Evolutionary conservation across 2,329 filamentous ascomycete species (phyloP).

Genomic region (Curvularia spicifera): DNA sequence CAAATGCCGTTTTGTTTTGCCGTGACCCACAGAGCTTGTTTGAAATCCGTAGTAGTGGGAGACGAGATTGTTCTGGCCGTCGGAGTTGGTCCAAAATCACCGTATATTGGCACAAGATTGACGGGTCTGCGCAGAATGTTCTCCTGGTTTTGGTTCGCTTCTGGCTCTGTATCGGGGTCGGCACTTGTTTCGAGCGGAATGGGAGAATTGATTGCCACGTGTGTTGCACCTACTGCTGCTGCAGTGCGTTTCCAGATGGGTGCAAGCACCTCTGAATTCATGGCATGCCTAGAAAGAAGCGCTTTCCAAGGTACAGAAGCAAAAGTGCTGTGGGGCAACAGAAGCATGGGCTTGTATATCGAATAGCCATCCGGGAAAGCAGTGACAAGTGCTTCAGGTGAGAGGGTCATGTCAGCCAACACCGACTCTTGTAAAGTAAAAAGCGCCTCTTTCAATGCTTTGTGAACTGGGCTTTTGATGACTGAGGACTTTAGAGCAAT

Average conservation of each 20-base stretch:
- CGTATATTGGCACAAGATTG: constrained; percentile 72
- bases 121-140: constrained; percentile 78
- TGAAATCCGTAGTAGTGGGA: constrained; percentile 62
- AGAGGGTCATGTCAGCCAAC: constrained; percentile 24
- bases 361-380: constrained; percentile 56
- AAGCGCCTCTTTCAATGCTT: constrained; percentile 30
- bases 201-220: constrained; percentile 65
- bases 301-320: constrained; percentile 41
- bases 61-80: constrained; percentile 24
- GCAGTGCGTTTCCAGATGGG: constrained; percentile 40
- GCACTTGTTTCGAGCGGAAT: constrained; percentile 52
- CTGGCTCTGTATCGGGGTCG: neutral
- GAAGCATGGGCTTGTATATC: constrained; percentile 63
- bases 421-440: constrained; percentile 15
- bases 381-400: constrained; percentile 23
- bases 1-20: constrained; percentile 75
- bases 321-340: constrained; percentile 60
- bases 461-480: constrained; percentile 31
- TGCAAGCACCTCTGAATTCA: constrained; percentile 34
- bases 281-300: constrained; percentile 36
- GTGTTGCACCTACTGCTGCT: constrained; percentile 56
- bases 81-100: constrained; percentile 70
- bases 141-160: constrained; percentile 16
- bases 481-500: neutral
- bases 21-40: constrained; percentile 76